phyloP scores from a whole-genome alignment of 306 rosid genomes.

The Sphenostylis stenocarpa region DNA sequence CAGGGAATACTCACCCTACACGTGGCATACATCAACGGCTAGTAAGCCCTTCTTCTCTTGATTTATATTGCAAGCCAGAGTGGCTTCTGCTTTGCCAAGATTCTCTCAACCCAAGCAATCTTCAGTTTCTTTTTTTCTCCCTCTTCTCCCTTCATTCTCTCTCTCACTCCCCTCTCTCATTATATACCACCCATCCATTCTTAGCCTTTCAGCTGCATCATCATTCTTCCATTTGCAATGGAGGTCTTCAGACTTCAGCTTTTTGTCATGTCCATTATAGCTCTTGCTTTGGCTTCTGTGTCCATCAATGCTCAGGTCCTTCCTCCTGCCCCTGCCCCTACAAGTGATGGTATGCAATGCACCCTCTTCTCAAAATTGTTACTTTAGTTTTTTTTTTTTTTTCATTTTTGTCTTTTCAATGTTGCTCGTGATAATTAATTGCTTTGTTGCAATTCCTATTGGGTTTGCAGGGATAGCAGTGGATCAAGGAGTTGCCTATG shows the following conservation, averaged over 20 bases:
- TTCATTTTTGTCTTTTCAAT: background rate
- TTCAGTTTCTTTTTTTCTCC: background rate
- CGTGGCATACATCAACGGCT: constrained; percentile 43
- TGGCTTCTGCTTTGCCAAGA: constrained; percentile 36
- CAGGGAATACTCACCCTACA: constrained; percentile 23
- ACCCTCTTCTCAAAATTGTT: background rate
- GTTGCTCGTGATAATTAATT: background rate
- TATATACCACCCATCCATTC: background rate
- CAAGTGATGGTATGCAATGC: constrained; percentile 57
- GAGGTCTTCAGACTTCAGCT: constrained; percentile 53
- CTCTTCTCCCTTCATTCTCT: background rate
- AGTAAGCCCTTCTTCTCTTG: background rate
- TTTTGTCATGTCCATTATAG: constrained; percentile 38
- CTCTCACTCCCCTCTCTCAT: background rate
- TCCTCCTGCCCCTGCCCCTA: constrained; percentile 73
- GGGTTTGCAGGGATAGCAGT: constrained; percentile 43
- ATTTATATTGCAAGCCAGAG: constrained; percentile 40
- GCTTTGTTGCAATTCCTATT: background rate
- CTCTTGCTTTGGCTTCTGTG: constrained; percentile 42
- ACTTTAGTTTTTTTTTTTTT: background rate
- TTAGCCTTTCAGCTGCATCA: background rate
- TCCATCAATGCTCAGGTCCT: constrained; percentile 55
- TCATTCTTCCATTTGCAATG: constrained; percentile 41
- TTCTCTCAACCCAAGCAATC: constrained; percentile 35
- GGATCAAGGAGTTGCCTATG: constrained; percentile 52